Evolutionary conservation across 257 asterid genomes (phyloP).

Genomic region (Pogostemon cablin): DNA sequence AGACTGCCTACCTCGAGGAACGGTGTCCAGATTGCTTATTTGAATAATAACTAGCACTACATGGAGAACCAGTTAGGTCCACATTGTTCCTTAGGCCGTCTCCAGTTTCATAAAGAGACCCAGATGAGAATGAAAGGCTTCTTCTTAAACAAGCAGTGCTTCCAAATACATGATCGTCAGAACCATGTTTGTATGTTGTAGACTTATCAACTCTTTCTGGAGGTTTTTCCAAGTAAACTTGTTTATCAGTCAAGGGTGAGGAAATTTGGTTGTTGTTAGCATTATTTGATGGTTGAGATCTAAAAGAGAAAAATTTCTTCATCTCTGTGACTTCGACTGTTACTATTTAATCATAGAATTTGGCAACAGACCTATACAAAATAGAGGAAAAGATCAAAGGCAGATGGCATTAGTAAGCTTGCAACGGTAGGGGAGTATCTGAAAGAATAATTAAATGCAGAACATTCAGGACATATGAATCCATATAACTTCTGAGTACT

Average conservation of each 20-base stretch:
- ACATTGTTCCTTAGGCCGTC: conserved; percentile 38
- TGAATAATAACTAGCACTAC: conserved; percentile 49
- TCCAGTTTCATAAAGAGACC: conserved; percentile 57
- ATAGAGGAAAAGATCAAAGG: not conserved
- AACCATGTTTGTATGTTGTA: conserved; percentile 47
- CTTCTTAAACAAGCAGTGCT: conserved; percentile 71
- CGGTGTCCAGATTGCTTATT: conserved; percentile 53
- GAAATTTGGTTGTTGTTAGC: conserved; percentile 49
- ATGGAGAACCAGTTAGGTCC: conserved; percentile 64
- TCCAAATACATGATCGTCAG: conserved; percentile 46
- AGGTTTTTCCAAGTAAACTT: conserved; percentile 59
- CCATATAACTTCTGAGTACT: not conserved
- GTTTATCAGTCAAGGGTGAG: conserved; percentile 69
- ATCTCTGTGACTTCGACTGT: conserved; percentile 51
- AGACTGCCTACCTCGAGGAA: conserved; percentile 57
- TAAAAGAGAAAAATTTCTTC: conserved; percentile 92
- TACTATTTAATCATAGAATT: conserved; percentile 36
- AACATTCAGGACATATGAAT: conserved; percentile 13
- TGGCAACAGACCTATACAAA: conserved; percentile 30
- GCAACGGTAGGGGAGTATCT: conserved; percentile 21
- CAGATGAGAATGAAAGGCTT: conserved; percentile 87
- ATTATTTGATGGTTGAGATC: conserved; percentile 57
- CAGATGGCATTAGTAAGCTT: conserved; percentile 20
- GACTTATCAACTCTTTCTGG: conserved; percentile 47
- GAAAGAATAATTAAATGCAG: conserved; percentile 22